These are phyloP conservation scores for Litchi chinensis DNA, from an alignment of 345 rosid species.

Conservation along the genomic window DNA sequence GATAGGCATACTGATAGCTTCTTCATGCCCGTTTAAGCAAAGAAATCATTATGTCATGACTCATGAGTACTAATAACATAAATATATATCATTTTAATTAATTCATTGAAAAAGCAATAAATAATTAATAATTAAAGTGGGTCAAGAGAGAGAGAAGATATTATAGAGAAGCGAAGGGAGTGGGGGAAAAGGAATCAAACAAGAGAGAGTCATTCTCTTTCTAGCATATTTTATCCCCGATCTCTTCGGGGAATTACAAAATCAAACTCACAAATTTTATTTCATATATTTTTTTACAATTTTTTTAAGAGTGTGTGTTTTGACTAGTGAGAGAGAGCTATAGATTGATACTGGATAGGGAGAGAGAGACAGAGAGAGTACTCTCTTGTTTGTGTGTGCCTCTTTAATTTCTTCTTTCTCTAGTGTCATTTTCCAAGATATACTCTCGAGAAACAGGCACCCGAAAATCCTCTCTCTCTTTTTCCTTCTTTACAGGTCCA, in stretches of 20 bases:
- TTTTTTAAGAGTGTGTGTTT: slow-evolving; percentile 28
- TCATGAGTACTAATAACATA: neutral
- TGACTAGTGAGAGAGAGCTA: slow-evolving; percentile 47
- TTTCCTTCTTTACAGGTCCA: slow-evolving; percentile 27
- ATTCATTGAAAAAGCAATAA: slow-evolving; percentile 1
- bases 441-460: slow-evolving; percentile 62
- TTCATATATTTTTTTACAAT: slow-evolving; percentile 3
- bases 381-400: neutral
- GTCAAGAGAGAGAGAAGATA: neutral
- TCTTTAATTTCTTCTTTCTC: slow-evolving; percentile 42
- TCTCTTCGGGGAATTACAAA: slow-evolving; percentile 59
- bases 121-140: neutral
- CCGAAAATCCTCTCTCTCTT: slow-evolving; percentile 29
- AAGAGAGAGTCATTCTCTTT: slow-evolving; percentile 44
- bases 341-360: slow-evolving; percentile 4
- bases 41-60: neutral
- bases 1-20: neutral
- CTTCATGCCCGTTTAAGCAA: neutral
- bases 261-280: slow-evolving; percentile 28
- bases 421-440: slow-evolving; percentile 67
- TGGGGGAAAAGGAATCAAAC: slow-evolving; percentile 47
- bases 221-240: slow-evolving; percentile 51
- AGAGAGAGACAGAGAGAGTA: neutral
- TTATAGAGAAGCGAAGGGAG: slow-evolving; percentile 21
- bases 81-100: neutral